Evolutionary conservation across 345 rosid genomes (phyloP), one percentile per base, ranked within the genome.

Genomic region (Corchorus olitorius): DNA sequence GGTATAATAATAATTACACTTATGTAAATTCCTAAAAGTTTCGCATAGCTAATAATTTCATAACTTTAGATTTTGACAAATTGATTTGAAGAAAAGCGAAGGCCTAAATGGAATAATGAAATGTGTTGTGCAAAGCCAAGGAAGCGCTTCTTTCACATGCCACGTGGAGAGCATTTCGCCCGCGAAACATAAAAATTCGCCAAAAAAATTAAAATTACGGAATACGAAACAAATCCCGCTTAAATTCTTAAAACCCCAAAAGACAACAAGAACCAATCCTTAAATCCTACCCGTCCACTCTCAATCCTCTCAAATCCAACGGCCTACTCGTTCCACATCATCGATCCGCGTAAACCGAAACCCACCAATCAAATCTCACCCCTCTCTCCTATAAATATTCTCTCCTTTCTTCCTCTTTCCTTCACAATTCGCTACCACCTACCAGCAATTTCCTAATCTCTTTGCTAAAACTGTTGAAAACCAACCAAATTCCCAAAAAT

Each of bases 271-370:
- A 79, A 33, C 8, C 4, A 76, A 27, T 27, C 27, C 27, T 27
- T 1, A 27, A 27, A 85, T 85, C 84, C 8, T 54, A 35, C 5
- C 84, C 83, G 84, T 71, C 76, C 80, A 70, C 62, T 64, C n/a
- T 15, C n/a, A 27, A 27, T 34, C 4, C 34, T 5, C 4, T 4
- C 15, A 5, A 39, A 82, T 65, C 65, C 65, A 34, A 68, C 71
- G 77, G 66, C 7, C 33, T 9, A 0, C 8, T 1, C 39, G 11
- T 20, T 62, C 81, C 84, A 80, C 62, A 87, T 81, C 84, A 81
- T 4, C 64, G 34, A 85, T 83, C 84, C 84, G 70, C 37, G 56
- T 56, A 65, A 8, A 16, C 1, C 22, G 0, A 10, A 39, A 53
- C 6, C 50, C 64, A 70, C 85, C 80, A 79, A 77, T 79, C 48